Conservation (phyloP, 2,329 filamentous ascomycete genomes). For the Exutisphaerella laricina region DNA sequence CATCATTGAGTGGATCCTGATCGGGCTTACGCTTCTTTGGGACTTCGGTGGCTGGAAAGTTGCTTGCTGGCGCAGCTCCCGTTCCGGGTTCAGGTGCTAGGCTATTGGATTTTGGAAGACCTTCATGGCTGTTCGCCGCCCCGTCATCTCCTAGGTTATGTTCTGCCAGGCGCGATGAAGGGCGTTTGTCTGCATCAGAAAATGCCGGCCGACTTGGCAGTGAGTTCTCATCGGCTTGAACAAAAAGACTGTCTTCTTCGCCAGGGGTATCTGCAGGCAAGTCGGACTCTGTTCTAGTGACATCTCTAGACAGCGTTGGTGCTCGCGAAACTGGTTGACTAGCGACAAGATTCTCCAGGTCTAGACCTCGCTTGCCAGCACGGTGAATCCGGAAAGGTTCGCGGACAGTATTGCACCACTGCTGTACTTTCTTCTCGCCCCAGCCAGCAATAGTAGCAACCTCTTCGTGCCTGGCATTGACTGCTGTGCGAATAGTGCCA, state of each 20-base stretch:
- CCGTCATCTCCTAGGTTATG: conserved; percentile 12
- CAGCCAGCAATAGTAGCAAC: conserved; percentile 80
- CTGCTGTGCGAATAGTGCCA: conserved; percentile 76
- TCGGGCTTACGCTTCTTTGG: conserved; percentile 35
- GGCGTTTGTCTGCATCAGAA: conserved; percentile 36
- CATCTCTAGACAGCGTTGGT: conserved; percentile 26
- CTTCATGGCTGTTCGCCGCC: conserved; percentile 43
- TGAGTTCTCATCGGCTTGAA: neutral
- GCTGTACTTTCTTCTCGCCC: conserved; percentile 90
- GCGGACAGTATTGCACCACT: conserved; percentile 74
- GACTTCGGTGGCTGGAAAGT: conserved; percentile 5
- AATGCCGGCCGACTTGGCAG: conserved; percentile 17
- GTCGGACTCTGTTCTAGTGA: conserved; percentile 21
- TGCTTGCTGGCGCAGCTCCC: neutral
- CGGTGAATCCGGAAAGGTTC: conserved; percentile 78
- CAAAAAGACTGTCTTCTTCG: neutral
- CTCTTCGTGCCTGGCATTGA: conserved; percentile 84
- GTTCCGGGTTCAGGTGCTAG: conserved; percentile 1
- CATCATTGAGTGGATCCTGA: conserved; percentile 49
- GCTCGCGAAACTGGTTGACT: conserved; percentile 23
- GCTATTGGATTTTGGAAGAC: conserved; percentile 31
- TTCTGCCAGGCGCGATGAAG: conserved; percentile 32
- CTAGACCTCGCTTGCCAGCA: conserved; percentile 53
- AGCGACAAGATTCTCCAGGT: conserved; percentile 29
- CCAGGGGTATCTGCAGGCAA: neutral